Percentiles rank a stretch among this genome's conserved stretches.
These are phyloP conservation scores for Phaseolus lunatus DNA, from an alignment of 306 rosid species.

Conservation along the genomic window DNA sequence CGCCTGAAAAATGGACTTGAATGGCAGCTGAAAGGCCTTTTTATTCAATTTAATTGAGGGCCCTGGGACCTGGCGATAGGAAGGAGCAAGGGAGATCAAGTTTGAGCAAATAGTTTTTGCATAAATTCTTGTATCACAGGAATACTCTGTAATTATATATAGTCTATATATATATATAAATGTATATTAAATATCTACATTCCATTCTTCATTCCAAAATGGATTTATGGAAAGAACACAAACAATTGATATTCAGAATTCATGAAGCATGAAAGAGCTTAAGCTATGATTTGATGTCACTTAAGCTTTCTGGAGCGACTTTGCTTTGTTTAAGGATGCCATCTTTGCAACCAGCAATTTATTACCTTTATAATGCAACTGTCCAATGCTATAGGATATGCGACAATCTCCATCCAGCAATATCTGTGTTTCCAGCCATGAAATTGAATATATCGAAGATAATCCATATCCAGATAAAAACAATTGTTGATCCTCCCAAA, in stretches of 20 bases:
- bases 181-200: neutral
- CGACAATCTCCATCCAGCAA: neutral
- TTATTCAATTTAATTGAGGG: neutral
- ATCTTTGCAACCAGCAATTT: neutral
- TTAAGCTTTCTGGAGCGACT: neutral
- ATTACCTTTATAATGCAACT: neutral
- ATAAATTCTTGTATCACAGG: neutral
- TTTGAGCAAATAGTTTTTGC: neutral
- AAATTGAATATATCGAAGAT: neutral
- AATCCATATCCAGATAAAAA: slow-evolving; percentile 3
- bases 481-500: slow-evolving; percentile 13
- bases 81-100: neutral
- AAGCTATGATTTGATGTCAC: neutral
- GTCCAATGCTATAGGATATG: slow-evolving; percentile 3
- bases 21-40: too few species aligned
- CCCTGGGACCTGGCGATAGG: neutral
- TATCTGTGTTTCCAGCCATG: neutral
- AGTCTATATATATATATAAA: neutral
- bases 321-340: slow-evolving; percentile 1
- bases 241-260: slow-evolving; percentile 14
- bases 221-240: neutral
- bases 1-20: neutral
- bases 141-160: slow-evolving; percentile 6
- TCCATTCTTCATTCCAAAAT: neutral
- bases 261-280: neutral